Evolutionary conservation across 2,329 filamentous ascomycete species (phyloP), one percentile per base, ranked within the genome.

Genomic region (Fusarium sp.): DNA sequence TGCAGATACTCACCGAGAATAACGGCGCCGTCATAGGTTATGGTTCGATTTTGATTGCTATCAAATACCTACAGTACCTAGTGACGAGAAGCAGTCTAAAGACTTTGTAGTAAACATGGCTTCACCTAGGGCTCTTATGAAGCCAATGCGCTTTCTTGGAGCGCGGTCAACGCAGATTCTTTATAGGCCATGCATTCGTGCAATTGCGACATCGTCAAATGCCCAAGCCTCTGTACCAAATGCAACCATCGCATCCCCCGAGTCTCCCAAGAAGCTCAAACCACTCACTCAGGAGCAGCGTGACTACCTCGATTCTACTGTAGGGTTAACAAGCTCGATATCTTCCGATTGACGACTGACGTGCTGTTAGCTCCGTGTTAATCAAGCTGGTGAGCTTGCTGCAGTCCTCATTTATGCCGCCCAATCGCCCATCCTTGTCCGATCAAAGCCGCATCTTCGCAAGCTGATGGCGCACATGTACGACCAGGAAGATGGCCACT

Each of bases 401-500:
- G 96, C 96, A 30, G 95, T 93, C 26, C 88, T 97, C 56, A 99
- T 99, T 79, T 99, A 98, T 83, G 89, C 89, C 2, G 90, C 93
- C 3, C 96, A 99, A 79, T 95, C 89, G 1, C 93, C 94, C 1
- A 87, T 90, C n/a, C 82, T 98, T 52, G 84, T 93, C 57, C 87
- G 88, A 69, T 87, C 90, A 6, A 90, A 97, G 77, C 95, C 96
- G 1, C 92, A 97, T 76, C 89, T 99, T 19, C 90, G 93, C 8
- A 91, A 93, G 0, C 82, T 98, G 32, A 97, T 99, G 93, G 88
- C 90, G 73, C 96, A 98, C 85, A 99, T 99, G 96, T 94, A 97
- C 83, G 93, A 96, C 74, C 96, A 99, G 79, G 96, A 99, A 83
- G 93, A 88, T 14, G 91, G 89, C 10, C 96, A 99, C 79, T 89